phyloP scores from a whole-genome alignment of 768 basidiomycete species.

The Cystoderma amianthinum region DNA sequence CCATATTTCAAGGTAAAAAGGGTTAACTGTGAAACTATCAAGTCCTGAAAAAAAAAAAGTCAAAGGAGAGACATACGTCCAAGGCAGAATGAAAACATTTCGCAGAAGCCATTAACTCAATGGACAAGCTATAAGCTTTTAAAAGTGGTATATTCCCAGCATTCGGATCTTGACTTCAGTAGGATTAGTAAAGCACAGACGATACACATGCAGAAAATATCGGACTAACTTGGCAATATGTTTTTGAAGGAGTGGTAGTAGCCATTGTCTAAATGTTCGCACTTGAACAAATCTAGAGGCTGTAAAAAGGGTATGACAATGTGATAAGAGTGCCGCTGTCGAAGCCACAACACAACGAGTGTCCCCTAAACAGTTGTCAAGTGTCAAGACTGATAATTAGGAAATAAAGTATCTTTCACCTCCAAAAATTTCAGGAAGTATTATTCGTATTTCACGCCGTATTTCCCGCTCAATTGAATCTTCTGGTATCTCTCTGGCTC shows the following conservation, averaged over 20 bases:
- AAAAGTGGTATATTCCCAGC: conserved; percentile 30
- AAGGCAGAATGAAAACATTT: conserved; percentile 65
- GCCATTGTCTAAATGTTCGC: conserved; percentile 62
- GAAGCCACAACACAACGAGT: conserved; percentile 18
- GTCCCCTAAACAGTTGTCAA: conserved; percentile 24
- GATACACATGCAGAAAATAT: no score
- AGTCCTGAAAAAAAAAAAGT: not conserved
- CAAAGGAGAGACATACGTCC: conserved; percentile 39
- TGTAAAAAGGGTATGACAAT: conserved; percentile 38
- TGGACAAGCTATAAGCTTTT: conserved; percentile 47
- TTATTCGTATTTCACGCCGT: conserved; percentile 56
- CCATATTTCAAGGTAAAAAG: conserved; percentile 48
- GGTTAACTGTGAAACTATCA: conserved; percentile 32
- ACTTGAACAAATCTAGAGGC: conserved; percentile 74
- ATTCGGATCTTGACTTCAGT: conserved; percentile 14
- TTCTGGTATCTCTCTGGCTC: conserved; percentile 65
- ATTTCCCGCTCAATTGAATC: conserved; percentile 66
- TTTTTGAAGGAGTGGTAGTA: conserved; percentile 62
- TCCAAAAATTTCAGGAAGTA: conserved; percentile 65
- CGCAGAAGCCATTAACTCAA: conserved; percentile 53
- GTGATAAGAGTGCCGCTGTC: conserved; percentile 27
- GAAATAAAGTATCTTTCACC: conserved; percentile 22
- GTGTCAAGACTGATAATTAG: not conserved
- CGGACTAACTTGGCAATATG: conserved; percentile 38
- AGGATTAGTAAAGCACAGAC: no score